A percentile compares a stretch with the other conserved stretches of the same genome.
Conservation (phyloP, 192 early-diverging fungal species). For the Gaertneriomyces sp. region DNA sequence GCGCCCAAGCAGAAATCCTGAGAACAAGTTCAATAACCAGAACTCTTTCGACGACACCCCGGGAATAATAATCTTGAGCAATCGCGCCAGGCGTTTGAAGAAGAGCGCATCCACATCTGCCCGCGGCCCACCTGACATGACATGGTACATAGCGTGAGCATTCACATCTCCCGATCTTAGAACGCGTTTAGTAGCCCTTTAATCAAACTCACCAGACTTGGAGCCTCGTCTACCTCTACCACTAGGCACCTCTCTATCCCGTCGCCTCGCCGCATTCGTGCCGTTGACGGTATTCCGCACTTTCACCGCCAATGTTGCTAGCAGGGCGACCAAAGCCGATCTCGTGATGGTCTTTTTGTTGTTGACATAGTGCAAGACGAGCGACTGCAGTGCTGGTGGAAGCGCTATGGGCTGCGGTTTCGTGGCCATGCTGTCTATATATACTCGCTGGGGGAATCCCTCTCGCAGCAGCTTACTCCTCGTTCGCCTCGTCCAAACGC, state of each 20-base stretch:
- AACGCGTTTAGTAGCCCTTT: not conserved
- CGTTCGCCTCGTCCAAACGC: too few relatives aligned
- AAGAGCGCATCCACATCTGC: slow-evolving; percentile 57
- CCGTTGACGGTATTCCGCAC: slow-evolving; percentile 15
- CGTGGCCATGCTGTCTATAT: not conserved
- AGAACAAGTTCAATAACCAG: slow-evolving; percentile 78
- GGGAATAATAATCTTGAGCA: slow-evolving; percentile 83
- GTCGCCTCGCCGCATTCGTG: not conserved
- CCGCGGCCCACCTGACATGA: slow-evolving; percentile 20
- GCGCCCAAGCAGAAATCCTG: slow-evolving; percentile 82
- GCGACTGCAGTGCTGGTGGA: slow-evolving; percentile 24
- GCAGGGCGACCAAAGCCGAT: slow-evolving; percentile 1
- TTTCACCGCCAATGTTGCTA: slow-evolving; percentile 21
- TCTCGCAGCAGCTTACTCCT: not conserved
- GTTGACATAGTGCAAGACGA: slow-evolving; percentile 26
- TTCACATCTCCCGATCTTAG: slow-evolving; percentile 13
- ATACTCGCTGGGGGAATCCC: not conserved
- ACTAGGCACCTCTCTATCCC: not conserved
- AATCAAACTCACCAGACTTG: not conserved
- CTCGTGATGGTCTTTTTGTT: slow-evolving; percentile 29
- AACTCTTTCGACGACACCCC: slow-evolving; percentile 81
- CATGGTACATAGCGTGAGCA: too few relatives aligned
- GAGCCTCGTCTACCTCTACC: slow-evolving; percentile 7
- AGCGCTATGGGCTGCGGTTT: slow-evolving; percentile 22
- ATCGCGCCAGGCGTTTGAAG: slow-evolving; percentile 58